Conservation (phyloP, 345 rosid genomes). For the Gossypium bickii region DNA sequence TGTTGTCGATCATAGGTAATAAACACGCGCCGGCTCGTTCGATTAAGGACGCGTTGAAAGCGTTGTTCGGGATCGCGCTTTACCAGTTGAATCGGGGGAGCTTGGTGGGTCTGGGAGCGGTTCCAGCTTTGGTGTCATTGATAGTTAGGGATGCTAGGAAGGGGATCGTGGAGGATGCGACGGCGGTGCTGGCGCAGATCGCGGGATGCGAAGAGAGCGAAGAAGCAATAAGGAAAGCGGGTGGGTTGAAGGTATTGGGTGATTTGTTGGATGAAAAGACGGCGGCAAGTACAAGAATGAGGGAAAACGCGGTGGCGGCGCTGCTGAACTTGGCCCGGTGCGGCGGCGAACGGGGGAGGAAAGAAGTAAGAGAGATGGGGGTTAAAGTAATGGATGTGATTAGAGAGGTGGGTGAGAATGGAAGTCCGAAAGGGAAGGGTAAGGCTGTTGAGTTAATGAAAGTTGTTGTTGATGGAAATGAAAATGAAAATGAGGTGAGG, state of each 20-base stretch:
- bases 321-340: conserved; percentile 63
- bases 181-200: conserved; percentile 84
- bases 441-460: conserved; percentile 57
- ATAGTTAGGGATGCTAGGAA: conserved; percentile 67
- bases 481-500: conserved; percentile 7
- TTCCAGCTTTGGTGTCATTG: conserved; percentile 52
- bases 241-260: conserved; percentile 51
- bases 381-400: conserved; percentile 53
- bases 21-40: conserved; percentile 64
- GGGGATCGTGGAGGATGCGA: conserved; percentile 89
- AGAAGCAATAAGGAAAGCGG: conserved; percentile 52
- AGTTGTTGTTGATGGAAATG: conserved; percentile 27
- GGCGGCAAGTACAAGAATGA: conserved; percentile 54
- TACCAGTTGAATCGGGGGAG: conserved; percentile 60
- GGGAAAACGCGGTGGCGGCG: conserved; percentile 76
- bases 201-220: conserved; percentile 90
- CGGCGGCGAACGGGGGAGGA: conserved; percentile 46
- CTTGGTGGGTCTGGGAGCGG: conserved; percentile 63
- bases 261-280: conserved; percentile 77
- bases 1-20: conserved; percentile 48
- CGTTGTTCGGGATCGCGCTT: conserved; percentile 69
- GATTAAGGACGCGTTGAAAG: conserved; percentile 78
- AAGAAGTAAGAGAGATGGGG: conserved; percentile 43
- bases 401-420: conserved; percentile 49
- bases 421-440: conserved; percentile 57